Evolutionary conservation across 1,284 basidiomycete genomes (phyloP).

Genomic region (Cerrena zonata): DNA sequence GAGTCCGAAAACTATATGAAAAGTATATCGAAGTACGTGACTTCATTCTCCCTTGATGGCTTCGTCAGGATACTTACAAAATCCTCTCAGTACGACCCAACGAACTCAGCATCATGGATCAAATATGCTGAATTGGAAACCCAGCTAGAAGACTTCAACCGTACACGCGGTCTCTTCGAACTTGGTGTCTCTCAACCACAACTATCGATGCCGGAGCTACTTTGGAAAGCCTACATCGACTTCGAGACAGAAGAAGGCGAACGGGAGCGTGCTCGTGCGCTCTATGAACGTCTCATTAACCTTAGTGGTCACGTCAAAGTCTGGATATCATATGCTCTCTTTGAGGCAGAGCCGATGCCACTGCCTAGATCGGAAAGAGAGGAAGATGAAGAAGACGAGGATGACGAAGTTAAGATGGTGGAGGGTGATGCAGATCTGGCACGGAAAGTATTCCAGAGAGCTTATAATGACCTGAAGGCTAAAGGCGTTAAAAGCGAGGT

Average conservation of each 20-base stretch:
- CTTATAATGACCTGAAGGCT: constrained; percentile 78
- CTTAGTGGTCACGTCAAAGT: constrained; percentile 94
- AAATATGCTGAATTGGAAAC: constrained; percentile 94
- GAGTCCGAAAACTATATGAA: constrained; percentile 87
- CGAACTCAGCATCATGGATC: constrained; percentile 92
- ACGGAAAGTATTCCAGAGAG: constrained; percentile 76
- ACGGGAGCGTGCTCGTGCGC: constrained; percentile 73
- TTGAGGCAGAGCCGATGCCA: constrained; percentile 68
- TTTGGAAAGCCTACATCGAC: constrained; percentile 98
- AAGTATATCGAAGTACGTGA: constrained; percentile 81
- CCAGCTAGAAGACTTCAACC: constrained; percentile 85
- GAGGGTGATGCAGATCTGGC: constrained; percentile 68
- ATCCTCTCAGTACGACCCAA: constrained; percentile 77
- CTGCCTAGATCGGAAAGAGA: constrained; percentile 63
- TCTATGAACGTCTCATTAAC: constrained; percentile 86
- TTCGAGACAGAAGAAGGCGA: constrained; percentile 94
- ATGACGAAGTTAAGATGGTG: constrained; percentile 62
- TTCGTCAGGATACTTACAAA: too few relatives aligned
- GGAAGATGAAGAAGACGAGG: constrained; percentile 65
- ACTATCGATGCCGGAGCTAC: constrained; percentile 95
- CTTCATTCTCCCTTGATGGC: too few relatives aligned
- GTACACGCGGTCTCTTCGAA: constrained; percentile 93
- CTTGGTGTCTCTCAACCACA: constrained; percentile 84
- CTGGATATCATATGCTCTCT: constrained; percentile 77
- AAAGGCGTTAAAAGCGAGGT: constrained; percentile 86